Base-by-base conservation (phyloP, 345 rosid genomes). In the Citrus mangshanensis region DNA sequence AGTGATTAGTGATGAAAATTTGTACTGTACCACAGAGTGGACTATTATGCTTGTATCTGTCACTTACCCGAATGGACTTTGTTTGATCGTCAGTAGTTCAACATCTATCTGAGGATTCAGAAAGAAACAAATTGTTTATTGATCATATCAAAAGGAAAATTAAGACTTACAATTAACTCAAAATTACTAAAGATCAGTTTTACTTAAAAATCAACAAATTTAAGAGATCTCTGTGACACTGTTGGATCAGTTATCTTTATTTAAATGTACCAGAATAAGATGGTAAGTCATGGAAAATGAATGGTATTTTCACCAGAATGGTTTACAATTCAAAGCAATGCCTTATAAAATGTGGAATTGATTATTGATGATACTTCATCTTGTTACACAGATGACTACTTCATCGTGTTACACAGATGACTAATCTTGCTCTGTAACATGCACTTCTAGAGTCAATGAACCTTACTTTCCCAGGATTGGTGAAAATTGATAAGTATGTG, bases 51-150 rank as follows among this genome's bases (percentile, higher is more conserved):
- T 42, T 65, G 9, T 37, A 78, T 21, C 12, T 13, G 10, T 56
- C 30, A 70, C 90, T 86, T 86, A 95, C 98, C 98, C 97, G 35
- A 95, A 95, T 69, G 97, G 93, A 75, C 89, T 90, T 84, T 90
- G 94, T 76, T 95, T 95, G 95, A 95, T 95, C 58, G 98, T 22
- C 62, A 95, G 83, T 71, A 93, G 85, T 80, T 95, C 96, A 80
- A 93, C 90, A 87, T 93, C 98, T 85, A 95, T 82, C 98, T 92
- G 91, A 85, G 84, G 46, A 78, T 77, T 68, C 54, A 69, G 66
- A 67, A 79, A 32, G 67, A 28, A 75, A 58, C 1, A 73, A 56
- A 70, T 46, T 46, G 51, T 46, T 46, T 3, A 46, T 46, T 46
- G 51, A 46, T 46, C 18, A 46, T 3, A 46, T 46, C 51, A 46